A percentile compares a stretch with the other conserved stretches of the same genome.
These are phyloP conservation scores for Kodamaea kaohsiungensis DNA, from an alignment of 805 yeast species.

Conservation along the genomic window DNA sequence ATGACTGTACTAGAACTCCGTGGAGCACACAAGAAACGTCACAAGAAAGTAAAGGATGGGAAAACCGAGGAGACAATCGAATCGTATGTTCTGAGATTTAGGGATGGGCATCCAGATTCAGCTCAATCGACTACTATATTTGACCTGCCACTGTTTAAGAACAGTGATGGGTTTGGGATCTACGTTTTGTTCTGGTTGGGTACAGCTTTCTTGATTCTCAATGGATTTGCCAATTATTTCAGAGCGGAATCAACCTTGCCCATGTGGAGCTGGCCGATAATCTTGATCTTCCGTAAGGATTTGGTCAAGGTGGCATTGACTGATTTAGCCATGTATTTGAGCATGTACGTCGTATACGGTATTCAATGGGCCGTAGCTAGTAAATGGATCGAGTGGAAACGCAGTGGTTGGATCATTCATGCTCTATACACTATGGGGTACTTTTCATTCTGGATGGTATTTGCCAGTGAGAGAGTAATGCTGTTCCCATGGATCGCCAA, in stretches of 20 bases:
- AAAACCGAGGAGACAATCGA: constrained; percentile 24
- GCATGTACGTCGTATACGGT: constrained; percentile 59
- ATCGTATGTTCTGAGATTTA: constrained; percentile 49
- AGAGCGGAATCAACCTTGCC: constrained; percentile 46
- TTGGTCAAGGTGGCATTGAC: constrained; percentile 67
- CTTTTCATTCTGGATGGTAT: constrained; percentile 52
- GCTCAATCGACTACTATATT: constrained; percentile 45
- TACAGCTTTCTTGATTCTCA: constrained; percentile 54
- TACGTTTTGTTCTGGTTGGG: constrained; percentile 79
- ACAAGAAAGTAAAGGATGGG: constrained; percentile 17
- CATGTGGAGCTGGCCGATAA: constrained; percentile 53
- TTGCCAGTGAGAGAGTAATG: constrained; percentile 49
- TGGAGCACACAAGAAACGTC: background rate
- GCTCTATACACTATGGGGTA: constrained; percentile 54
- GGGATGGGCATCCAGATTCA: constrained; percentile 36
- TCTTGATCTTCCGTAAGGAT: constrained; percentile 59
- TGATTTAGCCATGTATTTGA: constrained; percentile 73
- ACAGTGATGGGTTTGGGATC: constrained; percentile 69
- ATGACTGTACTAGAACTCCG: background rate
- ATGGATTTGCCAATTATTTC: constrained; percentile 55
- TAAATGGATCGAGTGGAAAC: constrained; percentile 57
- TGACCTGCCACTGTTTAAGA: constrained; percentile 48
- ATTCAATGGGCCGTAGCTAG: constrained; percentile 57
- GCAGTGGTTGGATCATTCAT: constrained; percentile 64
- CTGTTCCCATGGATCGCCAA: constrained; percentile 87